Evolutionary conservation across 331 rosid genomes (phyloP), one percentile per base, ranked within the genome.

Genomic region (Telfairia occidentalis): DNA sequence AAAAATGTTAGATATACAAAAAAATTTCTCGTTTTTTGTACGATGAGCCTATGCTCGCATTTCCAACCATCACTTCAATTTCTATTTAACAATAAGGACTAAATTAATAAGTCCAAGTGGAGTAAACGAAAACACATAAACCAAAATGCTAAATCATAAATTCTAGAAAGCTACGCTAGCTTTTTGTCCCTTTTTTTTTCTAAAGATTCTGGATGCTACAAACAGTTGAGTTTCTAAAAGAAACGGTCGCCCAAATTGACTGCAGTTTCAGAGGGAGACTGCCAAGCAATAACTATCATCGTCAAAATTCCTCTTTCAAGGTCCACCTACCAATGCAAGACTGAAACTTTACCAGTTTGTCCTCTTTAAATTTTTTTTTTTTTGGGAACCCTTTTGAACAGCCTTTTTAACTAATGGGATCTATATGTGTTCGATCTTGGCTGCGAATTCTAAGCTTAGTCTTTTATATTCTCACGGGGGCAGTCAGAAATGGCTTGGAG

Each of bases 291-390:
- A 63, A 34, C 43, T 65, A 4, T 19, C 10, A 19, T 38, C 35
- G 64, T 50, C 63, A 73, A 73, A 50, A 50, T 35, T 30, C 11
- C n/a, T 49, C 76, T 50, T 73, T 73, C 76, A 73, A 73, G 28
- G 34, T 73, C 64, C 76, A 73, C 64, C 63, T 5, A 73, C 76
- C 71, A 37, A 64, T 37, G 71, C 76, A 48, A 50, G 48, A 73
- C 76, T 52, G 48, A 37, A 49, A n/a, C 30, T 35, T 46, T 30
- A 3, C 15, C 43, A 3, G 24, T 15, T 65, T 12, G 18, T 2
- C 10, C n/a, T n/a, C n/a, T n/a, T n/a, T n/a, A n/a, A n/a, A n/a
- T n/a, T n/a, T n/a, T n/a, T n/a, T n/a, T n/a, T n/a, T 5, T 35
- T 35, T 24, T 66, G 7, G 2, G 18, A n/a, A n/a, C n/a, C n/a